phyloP scores from a whole-genome alignment of 305 asterid genomes.

The Fraxinus latifolia region DNA sequence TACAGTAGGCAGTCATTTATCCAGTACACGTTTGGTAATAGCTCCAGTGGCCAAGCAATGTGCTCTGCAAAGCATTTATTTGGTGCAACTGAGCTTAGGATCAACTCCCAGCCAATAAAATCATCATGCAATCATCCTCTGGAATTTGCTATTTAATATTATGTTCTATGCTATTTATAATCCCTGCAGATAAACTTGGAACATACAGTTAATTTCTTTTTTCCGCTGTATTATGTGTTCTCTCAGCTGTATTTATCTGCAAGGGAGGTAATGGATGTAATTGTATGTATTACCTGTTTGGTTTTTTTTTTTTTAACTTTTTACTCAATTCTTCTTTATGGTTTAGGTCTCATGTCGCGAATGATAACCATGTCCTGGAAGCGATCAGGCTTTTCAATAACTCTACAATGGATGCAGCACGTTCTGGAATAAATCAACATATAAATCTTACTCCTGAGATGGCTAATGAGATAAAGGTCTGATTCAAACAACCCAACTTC shows the following conservation, averaged over 20 bases:
- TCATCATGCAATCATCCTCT: not conserved
- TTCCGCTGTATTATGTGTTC: not conserved
- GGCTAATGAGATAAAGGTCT: slow-evolving; percentile 85
- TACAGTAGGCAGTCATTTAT: not conserved
- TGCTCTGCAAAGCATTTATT: not conserved
- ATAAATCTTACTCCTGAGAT: slow-evolving; percentile 79
- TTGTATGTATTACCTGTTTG: not conserved
- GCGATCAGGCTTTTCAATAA: slow-evolving; percentile 82
- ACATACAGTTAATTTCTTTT: not conserved
- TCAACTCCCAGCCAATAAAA: not conserved
- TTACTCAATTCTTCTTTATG: slow-evolving; percentile 15
- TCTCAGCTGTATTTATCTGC: not conserved
- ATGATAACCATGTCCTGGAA: slow-evolving; percentile 75
- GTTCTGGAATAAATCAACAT: slow-evolving; percentile 79
- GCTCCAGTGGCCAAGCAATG: not conserved
- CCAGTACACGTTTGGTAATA: not conserved
- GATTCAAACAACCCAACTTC: not conserved
- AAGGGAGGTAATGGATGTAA: not conserved
- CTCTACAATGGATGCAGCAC: slow-evolving; percentile 93
- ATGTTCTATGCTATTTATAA: not conserved
- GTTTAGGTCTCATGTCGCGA: slow-evolving; percentile 67
- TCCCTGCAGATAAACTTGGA: not conserved
- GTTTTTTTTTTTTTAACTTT: not conserved
- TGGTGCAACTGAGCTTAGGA: not conserved
- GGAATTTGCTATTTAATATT: not conserved